Conservation (phyloP, 2,329 filamentous ascomycete genomes). For the Proliferodiscus dingleyae region DNA sequence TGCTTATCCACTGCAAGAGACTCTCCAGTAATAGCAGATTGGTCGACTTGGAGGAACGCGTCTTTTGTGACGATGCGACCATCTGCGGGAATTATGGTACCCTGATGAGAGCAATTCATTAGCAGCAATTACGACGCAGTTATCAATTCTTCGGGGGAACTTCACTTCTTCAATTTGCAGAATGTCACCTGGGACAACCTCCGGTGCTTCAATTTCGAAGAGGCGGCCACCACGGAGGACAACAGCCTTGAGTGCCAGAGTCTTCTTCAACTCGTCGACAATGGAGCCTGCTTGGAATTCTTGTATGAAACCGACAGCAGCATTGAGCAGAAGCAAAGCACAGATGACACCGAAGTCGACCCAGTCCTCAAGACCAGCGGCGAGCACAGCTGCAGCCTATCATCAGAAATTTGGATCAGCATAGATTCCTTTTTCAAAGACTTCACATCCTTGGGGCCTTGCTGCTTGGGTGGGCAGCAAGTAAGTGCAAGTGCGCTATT, state of each 20-base stretch:
- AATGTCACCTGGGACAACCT: constrained; percentile 87
- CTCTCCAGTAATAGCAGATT: constrained; percentile 88
- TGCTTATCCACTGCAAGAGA: constrained; percentile 89
- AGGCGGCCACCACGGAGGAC: constrained; percentile 77
- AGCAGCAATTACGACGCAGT: constrained; percentile 3
- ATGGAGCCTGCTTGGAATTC: constrained; percentile 88
- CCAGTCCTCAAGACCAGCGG: constrained; percentile 82
- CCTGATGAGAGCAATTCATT: constrained; percentile 36
- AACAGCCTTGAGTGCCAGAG: constrained; percentile 79
- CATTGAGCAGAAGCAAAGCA: constrained; percentile 77
- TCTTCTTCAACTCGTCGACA: constrained; percentile 88
- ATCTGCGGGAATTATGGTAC: constrained; percentile 86
- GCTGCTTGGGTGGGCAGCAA: no score
- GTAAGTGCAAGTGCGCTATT: no score
- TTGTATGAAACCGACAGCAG: constrained; percentile 79
- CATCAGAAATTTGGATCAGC: constrained; percentile 12
- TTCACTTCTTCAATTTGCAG: constrained; percentile 74
- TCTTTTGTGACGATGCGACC: constrained; percentile 79
- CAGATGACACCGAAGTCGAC: constrained; percentile 92
- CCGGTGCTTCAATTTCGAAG: constrained; percentile 73
- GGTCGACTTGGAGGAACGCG: constrained; percentile 84
- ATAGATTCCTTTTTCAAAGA: no score
- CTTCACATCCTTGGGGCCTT: no score
- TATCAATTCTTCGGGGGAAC: constrained; percentile 1
- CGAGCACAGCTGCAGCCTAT: constrained; percentile 65